phyloP scores from a whole-genome alignment of 2,329 filamentous ascomycete species.

The Epichloe aotearoae region DNA sequence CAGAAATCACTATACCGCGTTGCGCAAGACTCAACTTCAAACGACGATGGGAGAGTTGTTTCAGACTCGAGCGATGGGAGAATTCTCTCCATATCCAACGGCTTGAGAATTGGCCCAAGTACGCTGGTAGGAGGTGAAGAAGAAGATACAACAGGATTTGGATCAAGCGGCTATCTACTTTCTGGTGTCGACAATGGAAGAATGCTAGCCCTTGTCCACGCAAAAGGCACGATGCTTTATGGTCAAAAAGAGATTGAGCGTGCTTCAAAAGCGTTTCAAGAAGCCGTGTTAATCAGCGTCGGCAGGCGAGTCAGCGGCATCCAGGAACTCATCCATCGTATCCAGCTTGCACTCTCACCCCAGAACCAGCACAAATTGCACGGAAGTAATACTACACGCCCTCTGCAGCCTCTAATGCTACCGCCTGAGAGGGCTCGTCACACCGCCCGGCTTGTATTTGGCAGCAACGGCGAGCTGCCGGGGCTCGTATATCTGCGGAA shows the following conservation, averaged over 20 bases:
- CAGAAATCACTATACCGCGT: slow-evolving; percentile 51
- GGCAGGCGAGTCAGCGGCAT: slow-evolving; percentile 60
- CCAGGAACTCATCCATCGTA: slow-evolving; percentile 62
- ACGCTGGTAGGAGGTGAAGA: neutral
- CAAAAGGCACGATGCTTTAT: slow-evolving; percentile 98
- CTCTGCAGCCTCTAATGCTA: slow-evolving; percentile 51
- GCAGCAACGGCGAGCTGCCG: slow-evolving; percentile 60
- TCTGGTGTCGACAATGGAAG: slow-evolving; percentile 80
- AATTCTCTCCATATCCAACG: neutral
- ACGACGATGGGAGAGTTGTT: neutral
- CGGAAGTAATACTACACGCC: slow-evolving; percentile 3
- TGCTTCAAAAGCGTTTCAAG: slow-evolving; percentile 84
- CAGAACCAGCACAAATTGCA: slow-evolving; percentile 6
- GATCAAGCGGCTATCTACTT: slow-evolving; percentile 58
- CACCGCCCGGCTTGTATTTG: slow-evolving; percentile 74
- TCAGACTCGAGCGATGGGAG: neutral
- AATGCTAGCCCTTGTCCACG: slow-evolving; percentile 85
- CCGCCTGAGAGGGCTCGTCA: slow-evolving; percentile 72
- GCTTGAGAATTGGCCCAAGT: neutral
- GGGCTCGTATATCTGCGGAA: slow-evolving; percentile 63
- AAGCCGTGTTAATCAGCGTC: slow-evolving; percentile 79
- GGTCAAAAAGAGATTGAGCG: slow-evolving; percentile 66
- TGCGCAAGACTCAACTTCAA: neutral
- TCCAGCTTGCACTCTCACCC: slow-evolving; percentile 55
- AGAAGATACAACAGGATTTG: slow-evolving; percentile 15